These are phyloP conservation scores for Lyophyllum shimeji DNA, from an alignment of 768 basidiomycete genomes.

Conservation along the genomic window DNA sequence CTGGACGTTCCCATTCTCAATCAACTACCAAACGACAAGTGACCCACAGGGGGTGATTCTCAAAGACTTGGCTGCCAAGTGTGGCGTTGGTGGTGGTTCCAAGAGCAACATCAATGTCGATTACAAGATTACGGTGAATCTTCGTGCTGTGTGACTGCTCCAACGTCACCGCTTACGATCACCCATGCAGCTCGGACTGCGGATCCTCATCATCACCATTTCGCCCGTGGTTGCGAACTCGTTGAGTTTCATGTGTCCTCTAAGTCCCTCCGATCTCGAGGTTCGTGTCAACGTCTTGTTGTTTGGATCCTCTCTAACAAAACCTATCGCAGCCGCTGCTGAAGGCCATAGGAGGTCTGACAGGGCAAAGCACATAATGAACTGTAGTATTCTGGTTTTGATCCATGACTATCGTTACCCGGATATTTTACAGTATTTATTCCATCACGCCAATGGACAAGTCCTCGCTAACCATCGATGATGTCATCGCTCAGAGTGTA, in stretches of 20 bases:
- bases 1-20: constrained; percentile 74
- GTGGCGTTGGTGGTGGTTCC: constrained; percentile 45
- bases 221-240: constrained; percentile 64
- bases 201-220: constrained; percentile 62
- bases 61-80: constrained; percentile 61
- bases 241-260: constrained; percentile 65
- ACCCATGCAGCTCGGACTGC: constrained; percentile 53
- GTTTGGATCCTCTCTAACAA: background rate
- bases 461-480: background rate
- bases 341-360: constrained; percentile 8
- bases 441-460: background rate
- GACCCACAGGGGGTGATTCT: constrained; percentile 58
- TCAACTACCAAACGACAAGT: constrained; percentile 55
- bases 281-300: constrained; percentile 19
- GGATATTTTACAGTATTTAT: constrained; percentile 3
- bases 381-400: background rate
- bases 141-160: background rate
- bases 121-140: constrained; percentile 65
- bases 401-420: background rate
- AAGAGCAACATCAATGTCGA: constrained; percentile 53
- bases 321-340: constrained; percentile 9
- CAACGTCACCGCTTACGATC: background rate
- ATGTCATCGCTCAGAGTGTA: background rate
- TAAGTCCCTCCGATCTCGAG: constrained; percentile 33
- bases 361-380: background rate